Conservation (phyloP, 352 stramenopile genomes). For the Phytopythium kandeliae region DNA sequence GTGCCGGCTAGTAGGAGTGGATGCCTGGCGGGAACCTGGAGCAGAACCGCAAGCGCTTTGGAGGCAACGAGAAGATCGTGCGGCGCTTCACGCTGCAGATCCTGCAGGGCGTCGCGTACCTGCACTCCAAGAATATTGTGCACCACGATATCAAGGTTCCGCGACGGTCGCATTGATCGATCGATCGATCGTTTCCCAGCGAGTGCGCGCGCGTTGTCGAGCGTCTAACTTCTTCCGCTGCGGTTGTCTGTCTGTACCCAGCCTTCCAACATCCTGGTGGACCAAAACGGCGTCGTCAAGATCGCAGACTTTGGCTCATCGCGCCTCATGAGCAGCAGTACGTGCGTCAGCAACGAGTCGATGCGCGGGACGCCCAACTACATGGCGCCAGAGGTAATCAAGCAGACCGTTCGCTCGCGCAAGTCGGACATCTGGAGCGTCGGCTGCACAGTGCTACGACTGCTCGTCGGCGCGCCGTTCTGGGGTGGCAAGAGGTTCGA, state of each 20-base stretch:
- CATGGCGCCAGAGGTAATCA: constrained; percentile 88
- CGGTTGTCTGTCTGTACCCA: constrained; percentile 5
- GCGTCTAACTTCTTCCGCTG: no score
- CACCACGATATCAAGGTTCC: constrained; percentile 84
- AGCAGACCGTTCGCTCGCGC: constrained; percentile 64
- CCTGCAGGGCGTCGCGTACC: constrained; percentile 83
- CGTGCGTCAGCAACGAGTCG: constrained; percentile 39
- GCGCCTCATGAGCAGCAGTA: constrained; percentile 49
- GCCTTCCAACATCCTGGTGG: constrained; percentile 93
- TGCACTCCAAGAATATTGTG: constrained; percentile 70
- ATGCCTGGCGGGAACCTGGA: constrained; percentile 81
- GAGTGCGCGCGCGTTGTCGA: neutral
- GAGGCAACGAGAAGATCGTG: constrained; percentile 63
- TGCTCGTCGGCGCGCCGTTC: constrained; percentile 54
- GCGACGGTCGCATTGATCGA: no score
- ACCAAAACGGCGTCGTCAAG: constrained; percentile 92
- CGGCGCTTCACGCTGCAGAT: constrained; percentile 80
- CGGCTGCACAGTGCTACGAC: constrained; percentile 72
- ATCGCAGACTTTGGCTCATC: constrained; percentile 94
- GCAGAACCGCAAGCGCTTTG: constrained; percentile 79
- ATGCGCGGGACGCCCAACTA: constrained; percentile 83
- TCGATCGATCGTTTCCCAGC: no score
- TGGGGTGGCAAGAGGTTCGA: constrained; percentile 83
- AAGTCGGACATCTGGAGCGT: constrained; percentile 85
- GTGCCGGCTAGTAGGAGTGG: constrained; percentile 85